Base-by-base conservation (phyloP, 2,329 filamentous ascomycete species). In the Fusarium cicatricum region DNA sequence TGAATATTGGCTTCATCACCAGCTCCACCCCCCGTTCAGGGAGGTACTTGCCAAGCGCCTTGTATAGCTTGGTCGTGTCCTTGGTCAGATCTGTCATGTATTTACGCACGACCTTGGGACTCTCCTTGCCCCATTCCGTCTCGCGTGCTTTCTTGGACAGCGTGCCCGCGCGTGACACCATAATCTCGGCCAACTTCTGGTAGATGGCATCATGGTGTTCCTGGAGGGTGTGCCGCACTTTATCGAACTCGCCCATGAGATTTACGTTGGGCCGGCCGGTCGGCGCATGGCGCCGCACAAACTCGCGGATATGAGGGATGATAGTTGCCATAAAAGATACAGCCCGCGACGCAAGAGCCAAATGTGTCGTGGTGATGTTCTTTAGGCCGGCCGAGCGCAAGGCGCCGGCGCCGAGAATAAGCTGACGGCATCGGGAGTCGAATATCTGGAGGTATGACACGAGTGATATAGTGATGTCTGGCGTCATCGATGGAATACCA, bases 331-430 rank as follows among this genome's bases (percentile, higher is more conserved):
- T 86, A 72, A 98, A 97, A 39, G 89, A 89, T 16, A 97, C 77
- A 0, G 92, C 90, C 74, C 97, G 93, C 0, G 90, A 92, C 2
- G 94, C 92, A 17, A 97, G 85, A 0, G 94, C 92, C 1, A 98
- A 84, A 75, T 98, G 93, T 67, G 94, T 94, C 0, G 94, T 96
- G 1, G 91, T 96, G 72, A 98, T 97, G 69, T 96, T 96, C 72
- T 92, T 96, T 16, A 98, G 80, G 0, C 93, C 93, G 1, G 92
- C 93, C 17, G 89, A 92, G 31, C 86, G 83, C 5, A 91, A 97
- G 3, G 94, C 94, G 6, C 94, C 94, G 1, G 94, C 94, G 1
- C 94, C 94, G 5, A 98, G 86, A 60, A 98, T 97, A 51, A 98
- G 84, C 72, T 98, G 94, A 16, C 90, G 95, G 53, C 92, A 92